Evolutionary conservation across 352 stramenopile genomes (phyloP).

Genomic region (Globisporangium nunn): DNA sequence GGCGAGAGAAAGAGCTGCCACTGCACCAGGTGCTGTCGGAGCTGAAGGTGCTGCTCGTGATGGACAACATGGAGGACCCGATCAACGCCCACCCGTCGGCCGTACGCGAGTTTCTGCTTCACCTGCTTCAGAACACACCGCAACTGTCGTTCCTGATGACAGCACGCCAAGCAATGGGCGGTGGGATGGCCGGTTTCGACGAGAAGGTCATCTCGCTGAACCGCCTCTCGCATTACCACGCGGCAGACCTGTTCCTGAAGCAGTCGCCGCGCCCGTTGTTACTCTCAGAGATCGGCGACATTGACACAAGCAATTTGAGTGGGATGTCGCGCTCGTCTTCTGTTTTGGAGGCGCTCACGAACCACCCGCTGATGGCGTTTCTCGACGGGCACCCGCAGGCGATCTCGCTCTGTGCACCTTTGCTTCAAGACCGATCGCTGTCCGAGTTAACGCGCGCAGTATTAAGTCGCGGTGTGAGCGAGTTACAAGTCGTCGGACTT

Average conservation of each 20-base stretch:
- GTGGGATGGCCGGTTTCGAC: constrained; percentile 61
- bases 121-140: constrained; percentile 56
- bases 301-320: constrained; percentile 20
- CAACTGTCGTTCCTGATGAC: constrained; percentile 66
- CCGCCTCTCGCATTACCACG: constrained; percentile 60
- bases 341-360: constrained; percentile 50
- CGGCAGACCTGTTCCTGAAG: constrained; percentile 70
- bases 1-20: constrained; percentile 54
- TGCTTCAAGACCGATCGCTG: constrained; percentile 69
- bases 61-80: constrained; percentile 83
- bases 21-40: constrained; percentile 50
- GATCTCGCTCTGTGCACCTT: constrained; percentile 66
- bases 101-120: constrained; percentile 55
- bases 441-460: constrained; percentile 69
- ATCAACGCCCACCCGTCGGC: constrained; percentile 54
- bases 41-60: constrained; percentile 53
- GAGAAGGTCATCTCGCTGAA: constrained; percentile 80
- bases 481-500: constrained; percentile 59
- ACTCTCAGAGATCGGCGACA: constrained; percentile 60
- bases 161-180: constrained; percentile 60
- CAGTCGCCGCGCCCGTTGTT: constrained; percentile 60
- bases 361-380: constrained; percentile 74
- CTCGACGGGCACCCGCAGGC: constrained; percentile 75
- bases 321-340: constrained; percentile 23
- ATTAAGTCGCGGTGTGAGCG: constrained; percentile 56